Evolutionary conservation across 176 grass and related monocot species (phyloP).

Genomic region (Aechmea fasciata): DNA sequence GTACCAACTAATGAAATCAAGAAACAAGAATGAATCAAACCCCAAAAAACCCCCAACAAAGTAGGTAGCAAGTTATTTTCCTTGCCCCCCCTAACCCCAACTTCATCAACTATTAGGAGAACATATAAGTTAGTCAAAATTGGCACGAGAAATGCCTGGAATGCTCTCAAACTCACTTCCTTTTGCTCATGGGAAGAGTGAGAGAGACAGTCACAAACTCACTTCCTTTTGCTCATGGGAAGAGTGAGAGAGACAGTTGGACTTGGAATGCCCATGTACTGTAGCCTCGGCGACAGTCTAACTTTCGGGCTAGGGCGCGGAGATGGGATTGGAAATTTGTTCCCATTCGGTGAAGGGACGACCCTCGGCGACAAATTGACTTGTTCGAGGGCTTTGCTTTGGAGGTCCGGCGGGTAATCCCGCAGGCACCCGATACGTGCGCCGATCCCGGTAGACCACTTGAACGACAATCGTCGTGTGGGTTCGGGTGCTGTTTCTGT

Average conservation of each 20-base stretch:
- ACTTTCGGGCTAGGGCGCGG: slow-evolving; percentile 35
- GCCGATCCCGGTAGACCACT: slow-evolving; percentile 47
- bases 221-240: slow-evolving; percentile 48
- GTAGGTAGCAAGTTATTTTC: not conserved
- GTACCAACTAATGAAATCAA: not conserved
- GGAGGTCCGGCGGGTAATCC: slow-evolving; percentile 65
- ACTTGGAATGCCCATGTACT: slow-evolving; percentile 51
- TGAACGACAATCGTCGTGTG: slow-evolving; percentile 39
- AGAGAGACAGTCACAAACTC: no score
- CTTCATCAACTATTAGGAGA: no score
- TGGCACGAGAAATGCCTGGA: slow-evolving; percentile 6
- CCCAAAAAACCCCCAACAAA: not conserved
- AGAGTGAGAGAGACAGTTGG: slow-evolving; percentile 53
- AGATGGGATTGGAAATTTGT: slow-evolving; percentile 57
- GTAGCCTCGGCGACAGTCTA: slow-evolving; percentile 28
- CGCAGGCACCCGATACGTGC: slow-evolving; percentile 71
- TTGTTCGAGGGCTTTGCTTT: slow-evolving; percentile 78
- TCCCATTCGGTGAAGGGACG: slow-evolving; percentile 27
- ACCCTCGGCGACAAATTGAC: slow-evolving; percentile 79
- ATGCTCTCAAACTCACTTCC: slow-evolving; percentile 34
- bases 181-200: no score
- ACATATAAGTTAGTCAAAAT: no score
- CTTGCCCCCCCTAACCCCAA: no score
- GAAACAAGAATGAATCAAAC: not conserved
- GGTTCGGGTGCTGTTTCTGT: not conserved